Conservation (phyloP, 2,329 filamentous ascomycete species). For the Colletotrichum agaves region DNA sequence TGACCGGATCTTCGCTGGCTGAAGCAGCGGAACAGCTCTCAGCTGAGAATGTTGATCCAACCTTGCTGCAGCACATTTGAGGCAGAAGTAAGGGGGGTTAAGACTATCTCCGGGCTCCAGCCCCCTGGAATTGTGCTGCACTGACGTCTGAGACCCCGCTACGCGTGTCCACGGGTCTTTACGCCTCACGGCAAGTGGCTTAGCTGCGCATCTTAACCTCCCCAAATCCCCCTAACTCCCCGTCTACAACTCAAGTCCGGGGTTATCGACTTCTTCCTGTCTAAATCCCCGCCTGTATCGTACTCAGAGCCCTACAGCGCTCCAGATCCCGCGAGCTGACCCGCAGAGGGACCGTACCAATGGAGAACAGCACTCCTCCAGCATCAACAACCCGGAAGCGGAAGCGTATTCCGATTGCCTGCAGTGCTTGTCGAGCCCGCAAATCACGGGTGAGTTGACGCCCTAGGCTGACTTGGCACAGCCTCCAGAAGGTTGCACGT, state of each 20-base stretch:
- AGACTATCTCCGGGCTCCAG: neutral
- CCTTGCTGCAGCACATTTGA: no score
- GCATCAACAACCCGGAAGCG: constrained; percentile 28
- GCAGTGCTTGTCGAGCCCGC: constrained; percentile 40
- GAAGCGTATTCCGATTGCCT: constrained; percentile 41
- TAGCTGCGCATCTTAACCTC: neutral
- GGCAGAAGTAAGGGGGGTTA: no score
- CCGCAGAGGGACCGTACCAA: neutral
- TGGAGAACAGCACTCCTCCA: constrained; percentile 27
- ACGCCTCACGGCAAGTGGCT: constrained; percentile 1
- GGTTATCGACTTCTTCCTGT: constrained; percentile 18
- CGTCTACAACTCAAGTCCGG: constrained; percentile 3
- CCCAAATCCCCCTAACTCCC: constrained; percentile 24
- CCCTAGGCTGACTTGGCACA: no score
- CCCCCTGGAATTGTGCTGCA: neutral
- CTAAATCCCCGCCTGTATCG: constrained; percentile 31
- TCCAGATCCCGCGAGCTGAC: neutral
- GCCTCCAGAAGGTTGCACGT: no score
- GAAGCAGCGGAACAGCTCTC: no score
- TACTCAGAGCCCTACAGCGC: neutral
- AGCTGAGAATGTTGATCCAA: no score
- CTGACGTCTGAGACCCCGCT: neutral
- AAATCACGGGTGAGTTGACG: constrained; percentile 40
- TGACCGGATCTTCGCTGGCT: no score
- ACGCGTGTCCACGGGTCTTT: neutral